phyloP scores from a whole-genome alignment of 2,329 filamentous ascomycete genomes.

The Hawksworthiomyces lignivorus region DNA sequence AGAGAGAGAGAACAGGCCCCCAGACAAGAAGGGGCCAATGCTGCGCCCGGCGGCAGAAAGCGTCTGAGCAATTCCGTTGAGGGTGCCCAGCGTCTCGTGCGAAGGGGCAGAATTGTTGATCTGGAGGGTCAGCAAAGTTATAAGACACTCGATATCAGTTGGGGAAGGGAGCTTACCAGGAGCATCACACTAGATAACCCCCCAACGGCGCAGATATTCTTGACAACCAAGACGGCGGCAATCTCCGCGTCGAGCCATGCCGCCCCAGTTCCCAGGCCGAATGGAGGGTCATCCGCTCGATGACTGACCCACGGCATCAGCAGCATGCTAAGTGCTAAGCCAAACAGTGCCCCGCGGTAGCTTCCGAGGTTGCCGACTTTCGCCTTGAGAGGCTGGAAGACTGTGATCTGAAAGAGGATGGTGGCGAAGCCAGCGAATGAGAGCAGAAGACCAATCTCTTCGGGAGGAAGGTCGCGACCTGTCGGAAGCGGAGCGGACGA shows the following conservation, averaged over 20 bases:
- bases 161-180: slow-evolving; percentile 45
- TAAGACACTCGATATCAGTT: no score
- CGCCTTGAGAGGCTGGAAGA: slow-evolving; percentile 73
- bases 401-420: slow-evolving; percentile 80
- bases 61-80: slow-evolving; percentile 92
- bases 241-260: slow-evolving; percentile 73
- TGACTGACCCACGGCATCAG: slow-evolving; percentile 89
- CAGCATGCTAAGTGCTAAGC: slow-evolving; percentile 74
- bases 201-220: slow-evolving; percentile 84
- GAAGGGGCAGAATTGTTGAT: slow-evolving; percentile 92
- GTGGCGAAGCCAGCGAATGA: slow-evolving; percentile 79
- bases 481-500: slow-evolving; percentile 66
- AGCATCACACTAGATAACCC: slow-evolving; percentile 84
- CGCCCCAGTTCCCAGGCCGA: slow-evolving; percentile 55
- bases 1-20: slow-evolving; percentile 75
- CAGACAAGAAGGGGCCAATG: slow-evolving; percentile 80
- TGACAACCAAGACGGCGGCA: slow-evolving; percentile 72
- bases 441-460: slow-evolving; percentile 76
- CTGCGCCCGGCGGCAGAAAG: slow-evolving; percentile 85
- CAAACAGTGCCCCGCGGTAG: slow-evolving; percentile 70
- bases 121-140: slow-evolving; percentile 36
- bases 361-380: slow-evolving; percentile 78
- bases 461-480: slow-evolving; percentile 66
- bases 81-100: slow-evolving; percentile 73
- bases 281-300: slow-evolving; percentile 47